Base-by-base conservation (phyloP, 192 early-diverging fungal genomes). In the Chytriomyces sp. region DNA sequence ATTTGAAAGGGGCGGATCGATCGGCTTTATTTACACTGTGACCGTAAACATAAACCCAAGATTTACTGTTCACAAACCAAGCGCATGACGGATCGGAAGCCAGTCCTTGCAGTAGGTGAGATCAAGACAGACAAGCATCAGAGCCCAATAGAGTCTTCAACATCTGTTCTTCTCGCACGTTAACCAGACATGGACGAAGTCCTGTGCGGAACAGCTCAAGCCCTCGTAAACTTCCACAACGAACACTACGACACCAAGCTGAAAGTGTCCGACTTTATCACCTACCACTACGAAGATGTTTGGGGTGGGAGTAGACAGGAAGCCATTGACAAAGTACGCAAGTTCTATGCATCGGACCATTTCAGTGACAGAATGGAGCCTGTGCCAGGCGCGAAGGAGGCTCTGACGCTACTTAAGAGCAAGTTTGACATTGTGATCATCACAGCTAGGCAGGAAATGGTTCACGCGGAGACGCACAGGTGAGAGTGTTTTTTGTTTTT, bases 141-240 rank as follows among this genome's bases (percentile, higher is more conserved):
- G 18, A 11, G 4, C 5, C 26, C 10, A 13, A 16, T 64, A 18
- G 26, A 64, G 16, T 26, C 18, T 26, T 26, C 10, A 16, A 64
- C 47, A 9, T 18, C 65, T 46, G 18, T 46, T 5, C 47, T 18
- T 8, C 13, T 18, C 18, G 43, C 10, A 11, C 65, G 7, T 23
- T 67, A 11, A 24, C 0, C 62, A 67, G 83, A 89, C 77, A 74
- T 90, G 28, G 89, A 90, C 74, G 83, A 89, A 61, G 87, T 87
- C 53, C 81, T 90, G 9, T 78, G 82, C 59, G 77, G 82, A 57
- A 89, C 87, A 5, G 45, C 82, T 0, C 77, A 85, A 44, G 85
- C 86, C 3, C 76, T 90, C 10, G 83, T 86, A 47, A 74, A 82
- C 35, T 90, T 83, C 69, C 89, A 90, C 60, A 90, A 90, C 67